Percentiles rank a stretch among this genome's conserved stretches.
Conservation (phyloP, 768 basidiomycete genomes). For the Boletus rubropictus region DNA sequence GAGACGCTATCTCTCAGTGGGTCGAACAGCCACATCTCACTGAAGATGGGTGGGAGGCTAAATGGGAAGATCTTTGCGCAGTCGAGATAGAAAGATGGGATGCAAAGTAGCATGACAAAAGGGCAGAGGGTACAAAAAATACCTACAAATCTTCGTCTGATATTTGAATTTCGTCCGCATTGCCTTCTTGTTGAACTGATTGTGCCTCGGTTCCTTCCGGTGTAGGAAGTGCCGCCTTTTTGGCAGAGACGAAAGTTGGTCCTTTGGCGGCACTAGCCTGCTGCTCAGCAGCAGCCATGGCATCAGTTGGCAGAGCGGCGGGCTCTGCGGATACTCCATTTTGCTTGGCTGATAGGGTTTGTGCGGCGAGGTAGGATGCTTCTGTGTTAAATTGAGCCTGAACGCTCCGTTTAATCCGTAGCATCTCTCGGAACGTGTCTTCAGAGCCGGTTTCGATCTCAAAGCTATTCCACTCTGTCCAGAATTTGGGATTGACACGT, state of each 20-base stretch:
- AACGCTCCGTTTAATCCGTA: slow-evolving; percentile 94
- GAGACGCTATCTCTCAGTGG: slow-evolving; percentile 60
- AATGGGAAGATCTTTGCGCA: slow-evolving; percentile 74
- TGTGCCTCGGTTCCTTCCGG: slow-evolving; percentile 36
- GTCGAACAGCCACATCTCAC: slow-evolving; percentile 61
- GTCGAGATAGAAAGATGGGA: slow-evolving; percentile 76
- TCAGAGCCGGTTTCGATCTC: slow-evolving; percentile 99
- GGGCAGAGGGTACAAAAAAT: slow-evolving; percentile 12
- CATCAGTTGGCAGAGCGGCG: slow-evolving; percentile 47
- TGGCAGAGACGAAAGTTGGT: slow-evolving; percentile 76
- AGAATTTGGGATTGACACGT: slow-evolving; percentile 84
- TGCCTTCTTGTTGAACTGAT: slow-evolving; percentile 32
- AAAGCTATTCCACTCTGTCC: slow-evolving; percentile 95
- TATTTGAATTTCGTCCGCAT: slow-evolving; percentile 84
- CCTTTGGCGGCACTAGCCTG: slow-evolving; percentile 53
- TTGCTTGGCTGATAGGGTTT: slow-evolving; percentile 68
- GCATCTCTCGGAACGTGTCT: slow-evolving; percentile 94
- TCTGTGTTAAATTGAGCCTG: slow-evolving; percentile 99
- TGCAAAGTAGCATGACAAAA: slow-evolving; percentile 23
- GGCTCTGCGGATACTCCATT: slow-evolving; percentile 45
- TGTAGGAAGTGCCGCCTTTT: slow-evolving; percentile 40
- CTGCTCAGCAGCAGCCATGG: slow-evolving; percentile 84
- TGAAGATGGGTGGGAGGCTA: slow-evolving; percentile 62
- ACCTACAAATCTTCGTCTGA: slow-evolving; percentile 68
- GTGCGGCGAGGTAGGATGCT: slow-evolving; percentile 86